Evolutionary conservation across 768 basidiomycete species (phyloP).

Genomic region (Auriscalpium orientale): DNA sequence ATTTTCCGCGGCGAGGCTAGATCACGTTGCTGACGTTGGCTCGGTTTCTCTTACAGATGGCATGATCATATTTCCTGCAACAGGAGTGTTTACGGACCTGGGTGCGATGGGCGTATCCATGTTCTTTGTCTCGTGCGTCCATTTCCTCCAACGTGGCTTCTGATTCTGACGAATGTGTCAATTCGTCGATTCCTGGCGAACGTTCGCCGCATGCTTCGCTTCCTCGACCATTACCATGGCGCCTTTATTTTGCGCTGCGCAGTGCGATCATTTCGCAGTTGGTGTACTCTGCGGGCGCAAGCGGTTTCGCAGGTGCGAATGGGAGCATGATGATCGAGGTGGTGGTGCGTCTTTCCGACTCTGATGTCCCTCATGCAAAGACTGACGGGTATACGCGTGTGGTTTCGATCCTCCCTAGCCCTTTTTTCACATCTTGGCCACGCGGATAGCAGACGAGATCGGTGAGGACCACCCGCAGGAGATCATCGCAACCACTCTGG

Average conservation of each 20-base stretch:
- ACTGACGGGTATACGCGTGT: not conserved
- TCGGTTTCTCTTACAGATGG: conserved; percentile 51
- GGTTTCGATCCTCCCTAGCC: conserved; percentile 43
- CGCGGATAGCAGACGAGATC: conserved; percentile 61
- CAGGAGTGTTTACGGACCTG: conserved; percentile 69
- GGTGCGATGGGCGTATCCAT: conserved; percentile 90
- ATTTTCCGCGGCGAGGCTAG: not conserved
- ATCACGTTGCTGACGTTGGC: not conserved
- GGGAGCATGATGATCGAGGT: conserved; percentile 99
- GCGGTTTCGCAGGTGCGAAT: conserved; percentile 83
- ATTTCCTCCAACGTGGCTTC: not conserved
- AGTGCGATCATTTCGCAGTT: conserved; percentile 77
- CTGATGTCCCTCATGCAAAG: not conserved
- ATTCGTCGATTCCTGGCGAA: not conserved
- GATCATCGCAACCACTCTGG: conserved; percentile 87
- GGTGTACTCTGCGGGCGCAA: conserved; percentile 79
- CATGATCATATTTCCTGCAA: conserved; percentile 91
- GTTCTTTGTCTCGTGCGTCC: conserved; percentile 77
- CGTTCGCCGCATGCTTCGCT: not conserved
- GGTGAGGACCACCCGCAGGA: conserved; percentile 61
- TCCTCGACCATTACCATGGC: not conserved
- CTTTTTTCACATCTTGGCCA: conserved; percentile 91
- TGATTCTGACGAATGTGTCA: conserved; percentile 2
- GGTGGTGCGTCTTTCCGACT: conserved; percentile 48
- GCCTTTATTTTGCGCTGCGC: not conserved